A percentile compares a stretch with the other conserved stretches of the same genome.
phyloP scores from a whole-genome alignment of 495 filamentous ascomycete genomes.

The Neohortaea acidophila region DNA sequence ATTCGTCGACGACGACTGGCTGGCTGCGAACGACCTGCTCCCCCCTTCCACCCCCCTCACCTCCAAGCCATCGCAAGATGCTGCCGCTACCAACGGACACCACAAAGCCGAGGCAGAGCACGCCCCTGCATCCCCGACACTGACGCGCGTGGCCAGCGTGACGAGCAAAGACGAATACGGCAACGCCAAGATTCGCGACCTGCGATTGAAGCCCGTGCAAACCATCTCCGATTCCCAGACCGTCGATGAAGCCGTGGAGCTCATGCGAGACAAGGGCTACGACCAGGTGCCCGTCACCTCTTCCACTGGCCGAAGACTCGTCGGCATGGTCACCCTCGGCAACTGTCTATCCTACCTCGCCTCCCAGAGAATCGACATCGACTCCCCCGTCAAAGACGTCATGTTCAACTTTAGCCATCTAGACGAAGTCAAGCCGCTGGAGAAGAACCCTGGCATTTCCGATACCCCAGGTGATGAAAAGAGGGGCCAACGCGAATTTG shows the following conservation, averaged over 20 bases:
- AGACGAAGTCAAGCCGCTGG: conserved; percentile 37
- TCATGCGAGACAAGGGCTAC: conserved; percentile 92
- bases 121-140: conserved; percentile 4
- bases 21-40: conserved; percentile 83
- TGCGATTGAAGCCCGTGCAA: conserved; percentile 83
- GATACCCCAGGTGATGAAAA: conserved; percentile 31
- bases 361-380: conserved; percentile 54
- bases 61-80: conserved; percentile 30
- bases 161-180: conserved; percentile 30
- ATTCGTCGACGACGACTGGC: conserved; percentile 97
- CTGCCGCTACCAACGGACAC: conserved; percentile 2
- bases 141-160: background rate
- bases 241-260: conserved; percentile 79
- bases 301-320: conserved; percentile 48
- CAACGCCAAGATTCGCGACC: conserved; percentile 58
- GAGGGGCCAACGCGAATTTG: conserved; percentile 42
- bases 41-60: conserved; percentile 40
- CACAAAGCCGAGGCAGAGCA: conserved; percentile 6
- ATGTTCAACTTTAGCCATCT: conserved; percentile 92
- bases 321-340: conserved; percentile 83
- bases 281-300: conserved; percentile 88
- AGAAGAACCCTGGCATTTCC: conserved; percentile 9
- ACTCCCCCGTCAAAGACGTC: conserved; percentile 63
- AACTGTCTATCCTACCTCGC: conserved; percentile 86
- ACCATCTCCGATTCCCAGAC: conserved; percentile 52